Base-by-base conservation (phyloP, 108 stramenopile species). In the Pelagomonas calceolata region DNA sequence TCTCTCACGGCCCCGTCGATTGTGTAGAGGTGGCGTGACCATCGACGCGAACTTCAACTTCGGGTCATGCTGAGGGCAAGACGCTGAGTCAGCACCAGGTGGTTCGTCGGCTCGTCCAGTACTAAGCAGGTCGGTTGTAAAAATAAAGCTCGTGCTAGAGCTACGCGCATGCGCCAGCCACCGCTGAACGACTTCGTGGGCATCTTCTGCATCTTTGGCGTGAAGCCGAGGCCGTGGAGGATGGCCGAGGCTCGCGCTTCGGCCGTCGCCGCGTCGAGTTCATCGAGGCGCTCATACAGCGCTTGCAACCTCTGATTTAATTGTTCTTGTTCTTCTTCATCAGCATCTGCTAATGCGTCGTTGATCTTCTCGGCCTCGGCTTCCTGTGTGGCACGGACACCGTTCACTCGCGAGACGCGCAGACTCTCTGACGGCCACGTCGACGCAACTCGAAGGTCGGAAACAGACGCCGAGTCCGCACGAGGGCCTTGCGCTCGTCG, bases 111-210 rank as follows among this genome's bases (percentile, higher is more conserved):
- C 79, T 88, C 87, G 73, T 92, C 92, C 71, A 99, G 74, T 73
- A 95, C 78, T 31, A 96, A 84, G 78, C 94, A 91, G 71, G 93
- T 91, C 30, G 98, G 94, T 81, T 94, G 86, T 68, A 99, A 79
- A 79, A 97, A 99, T 30, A 99, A 81, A 29, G 98, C 98, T 37
- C 94, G 80, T 32, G 95, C 95, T 43, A 98, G 78, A 16, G 95
- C 91, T 33, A 99, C 95, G 64, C 97, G 87, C 97, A 98, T 98
- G 33, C 97, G 84, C 98, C 98, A 99, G 33, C 98, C 98, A 73
- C 98, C 98, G 75, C 81, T 83, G 79, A 99, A 98, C 70, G 97
- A 96, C 64, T 78, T 73, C 30, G 97, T 98, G 70, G 87, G 94
- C 88, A 91, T 95, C 30, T 77, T 39, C 82, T 95, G 94, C 93